Evolutionary conservation across 1,284 basidiomycete genomes (phyloP).

Genomic region (Sutorius eximius): DNA sequence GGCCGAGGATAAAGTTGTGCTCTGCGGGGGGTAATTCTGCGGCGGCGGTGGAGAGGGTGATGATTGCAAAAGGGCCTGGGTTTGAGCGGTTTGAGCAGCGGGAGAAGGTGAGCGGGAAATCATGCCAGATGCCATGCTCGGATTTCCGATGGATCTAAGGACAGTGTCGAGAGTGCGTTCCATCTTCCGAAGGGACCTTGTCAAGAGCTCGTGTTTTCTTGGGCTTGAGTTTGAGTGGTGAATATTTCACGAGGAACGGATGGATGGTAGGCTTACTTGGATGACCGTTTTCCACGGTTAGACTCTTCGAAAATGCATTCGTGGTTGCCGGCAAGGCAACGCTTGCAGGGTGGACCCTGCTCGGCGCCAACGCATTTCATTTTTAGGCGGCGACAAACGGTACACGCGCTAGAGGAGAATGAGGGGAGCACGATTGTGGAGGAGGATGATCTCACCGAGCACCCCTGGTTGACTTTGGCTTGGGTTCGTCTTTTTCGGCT

Average conservation of each 20-base stretch:
- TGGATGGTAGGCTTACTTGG: slow-evolving; percentile 57
- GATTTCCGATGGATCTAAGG: slow-evolving; percentile 79
- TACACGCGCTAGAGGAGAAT: slow-evolving; percentile 69
- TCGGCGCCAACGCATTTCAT: slow-evolving; percentile 98
- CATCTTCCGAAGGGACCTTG: slow-evolving; percentile 89
- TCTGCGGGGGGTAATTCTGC: slow-evolving; percentile 23
- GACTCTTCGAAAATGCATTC: slow-evolving; percentile 95
- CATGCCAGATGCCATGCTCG: slow-evolving; percentile 74
- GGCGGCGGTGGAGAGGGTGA: slow-evolving; percentile 55
- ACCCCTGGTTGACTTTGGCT: slow-evolving; percentile 84
- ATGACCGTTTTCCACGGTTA: slow-evolving; percentile 88
- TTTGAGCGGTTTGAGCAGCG: slow-evolving; percentile 48
- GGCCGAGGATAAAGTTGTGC: slow-evolving; percentile 17
- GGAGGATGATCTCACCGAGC: slow-evolving; percentile 60
- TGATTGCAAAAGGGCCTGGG: slow-evolving; percentile 60
- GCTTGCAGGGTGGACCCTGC: slow-evolving; percentile 89
- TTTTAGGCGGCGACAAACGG: slow-evolving; percentile 93
- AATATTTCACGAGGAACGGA: slow-evolving; percentile 26
- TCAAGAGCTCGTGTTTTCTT: slow-evolving; percentile 86
- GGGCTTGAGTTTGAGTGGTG: slow-evolving; percentile 37
- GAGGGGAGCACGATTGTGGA: neutral
- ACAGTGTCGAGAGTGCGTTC: slow-evolving; percentile 90
- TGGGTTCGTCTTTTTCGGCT: slow-evolving; percentile 64
- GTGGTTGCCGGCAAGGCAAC: slow-evolving; percentile 77
- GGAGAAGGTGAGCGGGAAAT: slow-evolving; percentile 82